Percentiles rank a stretch among this genome's conserved stretches.
phyloP scores from a whole-genome alignment of 441 rosid species.

The Raphanus hybrid region DNA sequence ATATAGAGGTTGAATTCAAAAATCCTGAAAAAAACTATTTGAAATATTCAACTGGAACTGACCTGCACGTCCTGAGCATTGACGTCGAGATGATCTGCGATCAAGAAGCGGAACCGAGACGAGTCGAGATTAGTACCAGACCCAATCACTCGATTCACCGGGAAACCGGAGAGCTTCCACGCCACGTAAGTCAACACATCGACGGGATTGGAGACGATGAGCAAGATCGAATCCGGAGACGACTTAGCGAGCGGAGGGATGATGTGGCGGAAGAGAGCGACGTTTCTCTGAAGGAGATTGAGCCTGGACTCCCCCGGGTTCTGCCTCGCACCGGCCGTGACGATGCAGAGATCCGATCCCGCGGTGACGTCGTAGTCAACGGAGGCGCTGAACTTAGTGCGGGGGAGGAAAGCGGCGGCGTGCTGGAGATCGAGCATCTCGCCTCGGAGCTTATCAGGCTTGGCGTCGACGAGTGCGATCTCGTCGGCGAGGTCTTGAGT shows the following conservation, averaged over 20 bases:
- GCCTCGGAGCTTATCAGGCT: constrained; percentile 74
- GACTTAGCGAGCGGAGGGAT: constrained; percentile 67
- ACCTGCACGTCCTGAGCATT: constrained; percentile 96
- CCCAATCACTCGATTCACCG: constrained; percentile 77
- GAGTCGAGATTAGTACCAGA: constrained; percentile 90
- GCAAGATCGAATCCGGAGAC: constrained; percentile 68
- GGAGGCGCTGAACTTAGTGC: constrained; percentile 75
- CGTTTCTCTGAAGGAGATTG: constrained; percentile 78
- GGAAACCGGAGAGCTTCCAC: constrained; percentile 85
- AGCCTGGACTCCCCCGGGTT: constrained; percentile 80
- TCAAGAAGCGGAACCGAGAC: constrained; percentile 80
- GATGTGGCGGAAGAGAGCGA: constrained; percentile 57
- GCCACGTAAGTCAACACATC: constrained; percentile 82
- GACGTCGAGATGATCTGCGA: constrained; percentile 89
- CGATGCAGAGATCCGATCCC: constrained; percentile 82
- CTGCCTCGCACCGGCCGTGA: constrained; percentile 90
- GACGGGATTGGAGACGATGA: constrained; percentile 89
- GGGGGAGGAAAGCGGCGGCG: constrained; percentile 95
- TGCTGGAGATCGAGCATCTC: constrained; percentile 99
- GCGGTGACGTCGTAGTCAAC: constrained; percentile 69
- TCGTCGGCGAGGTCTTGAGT: constrained; percentile 79
- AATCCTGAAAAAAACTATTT: no score
- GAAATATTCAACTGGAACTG: background rate
- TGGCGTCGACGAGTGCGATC: constrained; percentile 78
- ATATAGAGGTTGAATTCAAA: no score